phyloP scores from a whole-genome alignment of 2,329 filamentous ascomycete species.

The Epichloe festucae region DNA sequence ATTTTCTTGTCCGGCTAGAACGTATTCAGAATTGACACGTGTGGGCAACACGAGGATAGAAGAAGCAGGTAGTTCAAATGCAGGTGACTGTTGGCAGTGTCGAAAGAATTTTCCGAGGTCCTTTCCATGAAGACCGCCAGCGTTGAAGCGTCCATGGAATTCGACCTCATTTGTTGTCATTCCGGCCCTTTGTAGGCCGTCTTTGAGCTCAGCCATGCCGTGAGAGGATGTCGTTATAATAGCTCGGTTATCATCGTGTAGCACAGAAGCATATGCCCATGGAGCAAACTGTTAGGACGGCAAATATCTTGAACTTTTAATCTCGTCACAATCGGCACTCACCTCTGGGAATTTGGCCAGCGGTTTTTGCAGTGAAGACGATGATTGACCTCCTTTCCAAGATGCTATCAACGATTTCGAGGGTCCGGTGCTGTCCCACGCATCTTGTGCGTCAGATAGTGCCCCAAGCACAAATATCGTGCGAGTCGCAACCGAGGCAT shows the following conservation, averaged over 20 bases:
- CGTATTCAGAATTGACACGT: neutral
- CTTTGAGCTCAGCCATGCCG: conserved; percentile 8
- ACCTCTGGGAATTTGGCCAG: neutral
- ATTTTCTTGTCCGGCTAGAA: neutral
- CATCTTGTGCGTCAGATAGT: neutral
- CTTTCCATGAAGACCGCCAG: neutral
- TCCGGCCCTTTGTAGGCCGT: neutral
- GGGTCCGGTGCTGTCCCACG: neutral
- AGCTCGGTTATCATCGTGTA: conserved; percentile 22
- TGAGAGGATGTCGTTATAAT: conserved; percentile 20
- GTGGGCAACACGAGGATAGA: neutral
- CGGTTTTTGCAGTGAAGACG: neutral
- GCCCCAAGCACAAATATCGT: neutral
- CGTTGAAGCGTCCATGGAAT: neutral
- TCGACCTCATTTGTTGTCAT: neutral
- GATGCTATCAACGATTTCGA: neutral
- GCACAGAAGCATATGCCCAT: conserved; percentile 23
- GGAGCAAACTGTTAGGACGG: neutral
- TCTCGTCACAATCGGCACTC: neutral
- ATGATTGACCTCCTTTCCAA: neutral
- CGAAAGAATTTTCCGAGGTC: neutral
- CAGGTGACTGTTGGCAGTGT: neutral
- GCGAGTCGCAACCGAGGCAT: neutral
- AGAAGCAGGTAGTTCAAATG: neutral
- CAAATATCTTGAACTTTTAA: neutral